Evolutionary conservation across 73 alveolate genomes (phyloP).

Genomic region (Diophrys appendiculata): DNA sequence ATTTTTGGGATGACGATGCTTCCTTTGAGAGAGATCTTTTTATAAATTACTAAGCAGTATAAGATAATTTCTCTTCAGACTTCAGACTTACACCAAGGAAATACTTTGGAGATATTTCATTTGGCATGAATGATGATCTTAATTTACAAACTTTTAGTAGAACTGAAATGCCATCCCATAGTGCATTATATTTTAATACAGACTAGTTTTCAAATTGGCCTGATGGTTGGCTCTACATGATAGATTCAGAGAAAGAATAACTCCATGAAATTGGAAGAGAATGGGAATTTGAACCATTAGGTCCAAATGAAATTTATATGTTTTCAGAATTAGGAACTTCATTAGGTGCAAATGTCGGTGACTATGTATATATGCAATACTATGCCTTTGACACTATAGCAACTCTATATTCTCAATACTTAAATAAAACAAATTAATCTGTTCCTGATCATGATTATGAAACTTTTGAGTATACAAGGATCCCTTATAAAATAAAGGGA

Average conservation of each 20-base stretch:
- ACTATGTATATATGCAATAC: not conserved
- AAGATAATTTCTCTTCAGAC: not conserved
- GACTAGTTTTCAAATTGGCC: not conserved
- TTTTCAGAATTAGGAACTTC: not conserved
- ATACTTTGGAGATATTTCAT: not conserved
- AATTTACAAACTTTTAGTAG: not conserved
- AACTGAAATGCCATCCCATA: not conserved
- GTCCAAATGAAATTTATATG: slow-evolving; percentile 24
- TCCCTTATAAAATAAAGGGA: slow-evolving; percentile 40
- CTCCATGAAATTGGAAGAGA: slow-evolving; percentile 63
- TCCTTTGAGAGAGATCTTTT: no score
- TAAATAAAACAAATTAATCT: not conserved
- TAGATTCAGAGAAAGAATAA: slow-evolving; percentile 53
- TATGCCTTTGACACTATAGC: not conserved
- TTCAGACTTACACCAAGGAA: slow-evolving; percentile 14
- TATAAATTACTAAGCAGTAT: not conserved
- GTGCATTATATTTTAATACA: no score
- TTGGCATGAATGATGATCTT: not conserved
- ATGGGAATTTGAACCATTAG: slow-evolving; percentile 25
- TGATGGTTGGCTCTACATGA: not conserved
- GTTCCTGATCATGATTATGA: not conserved
- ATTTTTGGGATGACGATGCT: not conserved
- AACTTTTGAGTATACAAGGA: slow-evolving; percentile 1
- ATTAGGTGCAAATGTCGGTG: not conserved
- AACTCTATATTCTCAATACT: not conserved